Base-by-base conservation (phyloP, 2,329 filamentous ascomycete genomes). In the Nemania serpens region DNA sequence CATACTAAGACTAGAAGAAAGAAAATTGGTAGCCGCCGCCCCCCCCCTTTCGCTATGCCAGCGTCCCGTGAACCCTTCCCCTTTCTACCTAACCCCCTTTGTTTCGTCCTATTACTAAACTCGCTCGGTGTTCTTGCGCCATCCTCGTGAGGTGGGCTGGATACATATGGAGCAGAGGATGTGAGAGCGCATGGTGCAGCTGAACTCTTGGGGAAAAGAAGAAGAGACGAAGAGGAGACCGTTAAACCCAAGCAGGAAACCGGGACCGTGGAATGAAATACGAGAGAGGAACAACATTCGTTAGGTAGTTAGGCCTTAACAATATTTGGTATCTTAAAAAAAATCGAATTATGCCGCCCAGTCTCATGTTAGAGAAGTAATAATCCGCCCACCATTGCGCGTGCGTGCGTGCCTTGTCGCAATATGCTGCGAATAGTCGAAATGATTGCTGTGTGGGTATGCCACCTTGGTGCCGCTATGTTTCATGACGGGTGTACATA, bases 251-350 rank as follows among this genome's bases (percentile, higher is more conserved):
- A n/a, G n/a, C n/a, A 7, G 25, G 25, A 54, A 56, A 36, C 10
- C 11, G 64, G n/a, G n/a, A n/a, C n/a, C n/a, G n/a, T n/a, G n/a
- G n/a, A n/a, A n/a, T n/a, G n/a, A n/a, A n/a, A n/a, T n/a, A 59
- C 54, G 63, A 46, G 50, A 58, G 61, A 25, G 66, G 45, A 55
- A 59, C 46, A 59, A 41, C 59, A 39, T 9, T 37, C 53, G 55
- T 43, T 58, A 29, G 25, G n/a, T n/a, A n/a, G 36, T 56, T 55
- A 37, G 42, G 39, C 49, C 25, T 59, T 64, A 65, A 58, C 52
- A 18, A 61, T 63, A 33, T 65, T 58, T 65, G 62, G 65, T 66
- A 65, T 66, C 58, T 66, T 42, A 33, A 20, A 62, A 20, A 62
- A 66, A 63, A n/a, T 66, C 59, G 59, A 62, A 52, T 51, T 36